phyloP scores from a whole-genome alignment of 2,329 filamentous ascomycete species.

The Fusarium albidum region DNA sequence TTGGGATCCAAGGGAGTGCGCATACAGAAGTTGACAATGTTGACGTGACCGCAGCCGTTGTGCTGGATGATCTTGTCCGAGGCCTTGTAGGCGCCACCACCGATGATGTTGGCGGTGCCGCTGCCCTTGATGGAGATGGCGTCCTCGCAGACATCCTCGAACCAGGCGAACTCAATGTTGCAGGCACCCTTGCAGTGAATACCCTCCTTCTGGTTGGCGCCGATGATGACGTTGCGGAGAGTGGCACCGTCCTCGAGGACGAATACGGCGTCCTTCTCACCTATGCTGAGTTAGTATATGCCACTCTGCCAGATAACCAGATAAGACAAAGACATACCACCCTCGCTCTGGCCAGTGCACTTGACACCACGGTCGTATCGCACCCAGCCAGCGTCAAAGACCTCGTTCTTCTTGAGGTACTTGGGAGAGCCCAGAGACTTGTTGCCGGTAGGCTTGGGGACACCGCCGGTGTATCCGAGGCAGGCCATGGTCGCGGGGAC shows the following conservation, averaged over 20 bases:
- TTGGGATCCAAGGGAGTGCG: rapidly evolving
- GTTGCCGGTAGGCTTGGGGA: constrained; percentile 41
- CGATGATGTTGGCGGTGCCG: constrained; percentile 48
- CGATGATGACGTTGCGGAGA: constrained; percentile 56
- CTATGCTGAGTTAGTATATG: neutral
- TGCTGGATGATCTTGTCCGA: constrained; percentile 57
- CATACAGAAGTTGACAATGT: constrained; percentile 44
- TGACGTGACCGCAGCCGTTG: constrained; percentile 55
- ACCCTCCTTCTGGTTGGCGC: constrained; percentile 54
- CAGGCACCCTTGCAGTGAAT: constrained; percentile 55
- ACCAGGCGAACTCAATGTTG: constrained; percentile 58
- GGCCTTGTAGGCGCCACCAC: constrained; percentile 55
- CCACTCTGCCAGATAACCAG: rapidly evolving
- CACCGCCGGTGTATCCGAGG: constrained; percentile 40
- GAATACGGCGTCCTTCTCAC: constrained; percentile 50
- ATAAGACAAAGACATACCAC: constrained; percentile 41
- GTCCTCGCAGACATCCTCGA: constrained; percentile 55
- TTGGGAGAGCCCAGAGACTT: constrained; percentile 43
- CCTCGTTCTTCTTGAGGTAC: constrained; percentile 39
- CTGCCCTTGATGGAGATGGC: constrained; percentile 26
- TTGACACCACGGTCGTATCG: constrained; percentile 51
- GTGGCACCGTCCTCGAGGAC: constrained; percentile 52
- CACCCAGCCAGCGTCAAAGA: constrained; percentile 45
- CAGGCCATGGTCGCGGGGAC: constrained; percentile 43
- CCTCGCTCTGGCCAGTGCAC: constrained; percentile 54